A percentile compares a stretch with the other conserved stretches of the same genome.
phyloP scores from a whole-genome alignment of 1,284 basidiomycete species.

The Ganoderma boninense region DNA sequence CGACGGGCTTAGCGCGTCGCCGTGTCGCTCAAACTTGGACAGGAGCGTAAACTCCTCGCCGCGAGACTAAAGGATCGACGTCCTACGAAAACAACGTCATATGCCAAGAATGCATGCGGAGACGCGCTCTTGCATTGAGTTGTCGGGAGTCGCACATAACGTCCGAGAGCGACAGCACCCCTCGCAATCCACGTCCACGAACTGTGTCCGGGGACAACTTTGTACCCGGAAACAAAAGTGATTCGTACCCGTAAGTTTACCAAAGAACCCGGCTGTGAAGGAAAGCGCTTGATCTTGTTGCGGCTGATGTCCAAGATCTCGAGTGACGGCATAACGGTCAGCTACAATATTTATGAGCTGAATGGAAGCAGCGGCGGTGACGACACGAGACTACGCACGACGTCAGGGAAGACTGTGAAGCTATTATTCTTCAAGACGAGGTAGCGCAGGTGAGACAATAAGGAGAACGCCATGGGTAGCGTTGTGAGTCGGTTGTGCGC shows the following conservation, averaged over 20 bases:
- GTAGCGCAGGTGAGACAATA: conserved; percentile 85
- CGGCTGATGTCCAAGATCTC: conserved; percentile 96
- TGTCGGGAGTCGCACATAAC: not conserved
- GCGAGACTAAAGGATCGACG: conserved; percentile 6
- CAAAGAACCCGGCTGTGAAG: conserved; percentile 83
- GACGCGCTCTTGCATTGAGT: conserved; percentile 3
- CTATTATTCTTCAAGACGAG: conserved; percentile 93
- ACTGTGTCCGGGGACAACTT: not conserved
- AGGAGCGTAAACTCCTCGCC: conserved; percentile 4
- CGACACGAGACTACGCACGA: conserved; percentile 56
- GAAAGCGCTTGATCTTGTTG: conserved; percentile 89
- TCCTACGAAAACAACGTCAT: not conserved
- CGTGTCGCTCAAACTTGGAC: conserved; percentile 7
- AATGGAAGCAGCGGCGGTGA: not conserved
- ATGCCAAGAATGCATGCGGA: not conserved
- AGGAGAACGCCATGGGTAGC: conserved; percentile 83
- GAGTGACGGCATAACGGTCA: conserved; percentile 86
- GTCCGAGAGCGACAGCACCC: not conserved
- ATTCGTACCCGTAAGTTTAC: conserved; percentile 76
- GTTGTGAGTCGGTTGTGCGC: conserved; percentile 86
- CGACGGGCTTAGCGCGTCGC: conserved; percentile 8
- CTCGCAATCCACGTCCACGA: too few species aligned
- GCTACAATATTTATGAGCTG: conserved; percentile 51
- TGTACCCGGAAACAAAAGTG: not conserved
- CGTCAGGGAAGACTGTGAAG: conserved; percentile 86